These are phyloP conservation scores for Hura crepitans DNA, from an alignment of 441 rosid genomes.

Conservation along the genomic window DNA sequence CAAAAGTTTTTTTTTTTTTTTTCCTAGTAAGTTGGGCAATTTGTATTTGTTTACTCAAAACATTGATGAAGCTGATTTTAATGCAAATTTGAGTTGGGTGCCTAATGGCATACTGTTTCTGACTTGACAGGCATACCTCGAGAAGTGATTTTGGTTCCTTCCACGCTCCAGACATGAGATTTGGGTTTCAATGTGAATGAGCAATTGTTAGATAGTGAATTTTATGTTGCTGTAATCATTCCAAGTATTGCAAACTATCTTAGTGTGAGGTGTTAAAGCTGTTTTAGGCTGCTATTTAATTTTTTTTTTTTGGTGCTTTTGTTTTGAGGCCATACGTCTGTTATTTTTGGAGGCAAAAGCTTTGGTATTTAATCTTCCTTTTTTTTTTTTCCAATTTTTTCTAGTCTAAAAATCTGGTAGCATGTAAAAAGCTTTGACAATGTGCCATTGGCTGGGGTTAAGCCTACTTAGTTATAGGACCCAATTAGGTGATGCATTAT, in stretches of 20 bases:
- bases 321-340: slow-evolving; percentile 11
- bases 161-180: slow-evolving; percentile 14
- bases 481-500: neutral
- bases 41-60: too few relatives aligned
- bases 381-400: neutral
- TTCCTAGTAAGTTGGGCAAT: too few relatives aligned
- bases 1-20: too few relatives aligned
- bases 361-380: neutral
- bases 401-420: neutral
- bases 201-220: slow-evolving; percentile 17
- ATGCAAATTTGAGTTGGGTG: too few relatives aligned
- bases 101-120: neutral
- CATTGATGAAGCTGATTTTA: too few relatives aligned
- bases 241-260: slow-evolving; percentile 21
- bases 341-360: slow-evolving; percentile 6
- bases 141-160: slow-evolving; percentile 20
- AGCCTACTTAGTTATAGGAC: neutral
- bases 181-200: slow-evolving; percentile 19
- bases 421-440: neutral
- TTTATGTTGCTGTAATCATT: slow-evolving; percentile 25
- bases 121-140: slow-evolving; percentile 4
- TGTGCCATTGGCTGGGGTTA: neutral
- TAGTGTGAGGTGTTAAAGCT: slow-evolving; percentile 24
- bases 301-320: slow-evolving; percentile 7
- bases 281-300: slow-evolving; percentile 21